Percentiles rank a stretch among this genome's conserved stretches.
Evolutionary conservation across 768 basidiomycete species (phyloP).

Genomic region (Crucibulum laeve): DNA sequence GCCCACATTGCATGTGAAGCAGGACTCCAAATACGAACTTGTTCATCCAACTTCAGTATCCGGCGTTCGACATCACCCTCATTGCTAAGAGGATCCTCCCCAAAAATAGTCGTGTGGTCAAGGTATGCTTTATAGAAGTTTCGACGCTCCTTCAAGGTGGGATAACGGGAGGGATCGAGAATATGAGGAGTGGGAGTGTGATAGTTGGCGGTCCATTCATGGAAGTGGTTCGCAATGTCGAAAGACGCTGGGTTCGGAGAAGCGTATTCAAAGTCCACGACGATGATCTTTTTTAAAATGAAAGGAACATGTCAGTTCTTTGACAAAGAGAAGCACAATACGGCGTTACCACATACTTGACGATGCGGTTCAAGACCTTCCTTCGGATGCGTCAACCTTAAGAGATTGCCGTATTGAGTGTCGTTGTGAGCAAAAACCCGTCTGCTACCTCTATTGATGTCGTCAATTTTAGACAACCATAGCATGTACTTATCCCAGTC

Average conservation of each 20-base stretch:
- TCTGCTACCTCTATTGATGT: constrained; percentile 51
- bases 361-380: constrained; percentile 68
- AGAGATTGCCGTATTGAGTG: constrained; percentile 90
- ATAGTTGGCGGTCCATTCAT: constrained; percentile 96
- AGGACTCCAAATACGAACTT: constrained; percentile 86
- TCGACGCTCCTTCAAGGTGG: constrained; percentile 62
- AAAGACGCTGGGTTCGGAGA: constrained; percentile 88
- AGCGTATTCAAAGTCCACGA: constrained; percentile 98
- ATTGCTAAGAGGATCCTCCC: constrained; percentile 23
- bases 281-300: constrained; percentile 63
- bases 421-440: constrained; percentile 92
- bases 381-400: constrained; percentile 58
- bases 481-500: constrained; percentile 67
- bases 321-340: neutral
- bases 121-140: constrained; percentile 90
- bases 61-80: constrained; percentile 35
- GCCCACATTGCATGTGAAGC: constrained; percentile 92
- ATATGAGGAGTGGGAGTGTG: constrained; percentile 65
- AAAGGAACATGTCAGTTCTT: neutral
- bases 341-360: constrained; percentile 43
- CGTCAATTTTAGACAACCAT: constrained; percentile 66
- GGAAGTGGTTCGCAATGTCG: constrained; percentile 96
- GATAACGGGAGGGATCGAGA: constrained; percentile 64
- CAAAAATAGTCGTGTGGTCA: constrained; percentile 35
- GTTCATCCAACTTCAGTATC: constrained; percentile 61